A percentile compares a stretch with the other conserved stretches of the same genome.
Evolutionary conservation across 164 flowering plant species (phyloP).

Genomic region (Umbilicus rupestris): DNA sequence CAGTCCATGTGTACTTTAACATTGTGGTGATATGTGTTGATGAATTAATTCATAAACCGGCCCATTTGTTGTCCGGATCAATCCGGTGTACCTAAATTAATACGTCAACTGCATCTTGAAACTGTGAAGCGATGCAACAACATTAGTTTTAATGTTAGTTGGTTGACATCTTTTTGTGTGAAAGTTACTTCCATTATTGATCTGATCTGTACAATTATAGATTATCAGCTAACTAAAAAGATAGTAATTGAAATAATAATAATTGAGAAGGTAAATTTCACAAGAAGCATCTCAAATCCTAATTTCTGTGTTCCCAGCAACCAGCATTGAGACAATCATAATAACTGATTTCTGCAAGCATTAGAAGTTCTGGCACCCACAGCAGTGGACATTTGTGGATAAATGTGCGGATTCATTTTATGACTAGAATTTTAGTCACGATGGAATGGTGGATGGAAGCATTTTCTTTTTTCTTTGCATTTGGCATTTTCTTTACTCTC

Average conservation of each 20-base stretch:
- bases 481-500: background rate
- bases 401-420: background rate
- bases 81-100: background rate
- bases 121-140: background rate
- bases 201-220: background rate
- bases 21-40: background rate
- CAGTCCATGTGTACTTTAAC: constrained; percentile 3
- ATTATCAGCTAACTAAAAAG: background rate
- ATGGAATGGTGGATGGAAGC: background rate
- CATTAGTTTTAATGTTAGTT: background rate
- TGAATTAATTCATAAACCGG: background rate
- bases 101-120: background rate
- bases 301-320: background rate
- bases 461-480: background rate
- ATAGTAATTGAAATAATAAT: no score
- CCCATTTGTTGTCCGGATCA: background rate
- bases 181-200: background rate
- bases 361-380: background rate
- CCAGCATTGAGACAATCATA: background rate
- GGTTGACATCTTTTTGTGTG: background rate
- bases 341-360: background rate
- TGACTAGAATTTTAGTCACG: background rate
- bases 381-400: background rate
- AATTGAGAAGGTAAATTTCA: background rate
- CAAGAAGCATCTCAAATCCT: background rate